Evolutionary conservation across 2,329 filamentous ascomycete species (phyloP), one percentile per base, ranked within the genome.

Genomic region (Seiridium unicorne): DNA sequence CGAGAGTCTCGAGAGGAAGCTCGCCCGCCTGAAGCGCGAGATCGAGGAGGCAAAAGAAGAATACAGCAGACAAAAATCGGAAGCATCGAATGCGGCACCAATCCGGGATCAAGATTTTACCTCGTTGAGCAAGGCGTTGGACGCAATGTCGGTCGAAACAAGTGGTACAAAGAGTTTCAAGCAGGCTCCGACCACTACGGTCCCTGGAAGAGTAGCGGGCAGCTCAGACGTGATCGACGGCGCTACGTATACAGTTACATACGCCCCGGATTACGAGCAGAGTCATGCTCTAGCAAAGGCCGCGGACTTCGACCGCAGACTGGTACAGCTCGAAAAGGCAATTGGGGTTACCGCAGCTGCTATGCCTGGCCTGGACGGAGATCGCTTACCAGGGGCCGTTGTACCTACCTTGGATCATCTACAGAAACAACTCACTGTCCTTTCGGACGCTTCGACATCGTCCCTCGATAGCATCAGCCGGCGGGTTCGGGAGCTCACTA

Each of bases 241-340:
- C 13, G 76, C 84, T 42, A 88, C 84, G 38, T 89, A 89, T 67
- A 89, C 85, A 1, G 77, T 89, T 54, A 88, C 85, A 36, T 89
- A 89, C 66, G 82, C 85, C 38, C 88, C 79, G 49, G 82, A 75
- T 55, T 91, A 87, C 65, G 84, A 89, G 66, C 83, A 89, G 70
- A 88, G 81, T 46, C 89, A 92, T 69, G 86, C 89, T 34, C 81
- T 97, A 42, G 86, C 88, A 40, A 91, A 93, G 73, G 89, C 92
- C 5, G 91, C 93, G 32, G 90, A 95, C 63, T 97, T 99, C 69
- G 94, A 98, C 71, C 84, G 86, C 36, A 87, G 95, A 4, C 84
- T 99, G 26, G 79, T 89, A 3, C 79, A 90, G 36, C 80, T 99
- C 53, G 95, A 99, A 77, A 87, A 87, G 65, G 85, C 88, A 1